phyloP scores from a whole-genome alignment of 352 stramenopile genomes.

The Aphanomyces cochlioides region DNA sequence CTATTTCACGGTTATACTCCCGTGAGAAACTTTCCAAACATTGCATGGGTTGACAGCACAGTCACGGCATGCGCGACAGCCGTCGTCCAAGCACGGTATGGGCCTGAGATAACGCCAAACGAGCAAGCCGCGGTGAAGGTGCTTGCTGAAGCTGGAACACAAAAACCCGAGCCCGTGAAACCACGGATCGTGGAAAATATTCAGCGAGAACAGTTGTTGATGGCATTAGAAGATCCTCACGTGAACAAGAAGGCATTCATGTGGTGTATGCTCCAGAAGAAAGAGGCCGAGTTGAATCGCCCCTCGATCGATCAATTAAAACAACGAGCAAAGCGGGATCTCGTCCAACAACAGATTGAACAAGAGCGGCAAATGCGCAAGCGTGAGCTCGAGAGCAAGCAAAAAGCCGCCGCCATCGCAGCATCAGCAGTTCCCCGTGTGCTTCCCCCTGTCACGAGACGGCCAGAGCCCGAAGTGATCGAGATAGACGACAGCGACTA shows the following conservation, averaged over 20 bases:
- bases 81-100: neutral
- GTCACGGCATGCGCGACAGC: conserved; percentile 20
- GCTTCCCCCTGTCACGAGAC: no score
- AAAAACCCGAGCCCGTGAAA: neutral
- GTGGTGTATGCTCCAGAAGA: conserved; percentile 22
- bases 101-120: neutral
- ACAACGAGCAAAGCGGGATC: neutral
- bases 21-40: conserved; percentile 45
- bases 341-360: conserved; percentile 18
- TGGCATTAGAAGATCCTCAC: conserved; percentile 22
- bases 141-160: neutral
- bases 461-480: conserved; percentile 15
- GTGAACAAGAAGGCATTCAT: conserved; percentile 20
- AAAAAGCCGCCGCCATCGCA: neutral
- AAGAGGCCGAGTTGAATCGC: conserved; percentile 4
- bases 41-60: conserved; percentile 71
- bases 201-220: neutral
- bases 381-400: neutral
- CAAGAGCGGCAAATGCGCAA: conserved; percentile 13
- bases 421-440: no score
- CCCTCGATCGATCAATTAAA: neutral
- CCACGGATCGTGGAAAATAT: neutral
- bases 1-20: conserved; percentile 51
- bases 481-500: conserved; percentile 30
- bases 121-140: neutral